Evolutionary conservation across 179 eudicot species (phyloP).

Genomic region (Spergularia azorica): DNA sequence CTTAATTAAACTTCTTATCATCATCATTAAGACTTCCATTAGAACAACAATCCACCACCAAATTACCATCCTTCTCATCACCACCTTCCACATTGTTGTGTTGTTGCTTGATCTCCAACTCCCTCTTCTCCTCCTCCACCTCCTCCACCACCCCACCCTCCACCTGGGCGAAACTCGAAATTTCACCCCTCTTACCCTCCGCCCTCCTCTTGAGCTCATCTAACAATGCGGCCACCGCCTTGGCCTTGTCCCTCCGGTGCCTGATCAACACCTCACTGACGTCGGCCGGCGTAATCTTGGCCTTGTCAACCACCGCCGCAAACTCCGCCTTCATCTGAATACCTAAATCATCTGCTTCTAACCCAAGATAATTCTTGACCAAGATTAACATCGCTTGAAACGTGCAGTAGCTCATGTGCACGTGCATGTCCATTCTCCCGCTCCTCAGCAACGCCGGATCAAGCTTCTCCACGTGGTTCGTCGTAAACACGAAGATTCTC

Average conservation of each 20-base stretch:
- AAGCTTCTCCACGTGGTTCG: constrained; percentile 83
- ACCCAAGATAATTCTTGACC: constrained; percentile 64
- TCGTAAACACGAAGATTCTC: constrained; percentile 85
- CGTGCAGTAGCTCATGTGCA: constrained; percentile 67
- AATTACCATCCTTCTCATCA: constrained; percentile 2
- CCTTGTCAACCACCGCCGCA: constrained; percentile 45
- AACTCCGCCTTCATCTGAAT: constrained; percentile 32
- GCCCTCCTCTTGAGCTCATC: constrained; percentile 52
- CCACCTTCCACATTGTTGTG: constrained; percentile 17
- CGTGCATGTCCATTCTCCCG: constrained; percentile 97
- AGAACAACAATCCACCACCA: neutral
- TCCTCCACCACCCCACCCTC: constrained; percentile 59
- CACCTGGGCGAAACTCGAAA: constrained; percentile 13
- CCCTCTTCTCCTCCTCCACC: constrained; percentile 88
- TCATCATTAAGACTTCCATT: constrained; percentile 9
- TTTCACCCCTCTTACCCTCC: neutral
- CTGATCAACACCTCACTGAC: constrained; percentile 80
- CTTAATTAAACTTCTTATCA: neutral
- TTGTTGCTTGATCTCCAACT: constrained; percentile 55
- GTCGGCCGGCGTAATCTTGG: constrained; percentile 89
- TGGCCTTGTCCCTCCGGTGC: constrained; percentile 56
- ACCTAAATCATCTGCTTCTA: constrained; percentile 40
- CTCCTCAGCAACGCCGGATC: constrained; percentile 89
- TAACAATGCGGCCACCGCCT: constrained; percentile 57
- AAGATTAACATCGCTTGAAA: constrained; percentile 57